Evolutionary conservation across 225 moss, liverwort and hornwort genomes (phyloP).

Genomic region (Polytrichum formosum): DNA sequence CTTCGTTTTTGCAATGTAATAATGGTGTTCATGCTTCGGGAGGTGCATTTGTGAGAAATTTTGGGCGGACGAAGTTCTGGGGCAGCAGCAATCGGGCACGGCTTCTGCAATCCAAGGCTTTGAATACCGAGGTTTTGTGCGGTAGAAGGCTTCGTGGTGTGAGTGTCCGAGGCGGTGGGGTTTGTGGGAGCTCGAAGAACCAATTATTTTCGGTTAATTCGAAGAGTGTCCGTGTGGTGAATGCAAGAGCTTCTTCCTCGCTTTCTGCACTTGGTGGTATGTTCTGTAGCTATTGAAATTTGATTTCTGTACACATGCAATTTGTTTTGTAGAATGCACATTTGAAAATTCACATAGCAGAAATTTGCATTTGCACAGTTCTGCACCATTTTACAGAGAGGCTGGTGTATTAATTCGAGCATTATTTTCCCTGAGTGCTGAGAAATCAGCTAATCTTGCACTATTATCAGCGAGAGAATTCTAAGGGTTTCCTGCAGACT

Average conservation of each 20-base stretch:
- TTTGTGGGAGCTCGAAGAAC: background rate
- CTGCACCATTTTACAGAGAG: no score
- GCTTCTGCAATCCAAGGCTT: slow-evolving; percentile 12
- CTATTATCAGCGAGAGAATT: no score
- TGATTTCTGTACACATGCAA: background rate
- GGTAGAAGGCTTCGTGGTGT: slow-evolving; percentile 1
- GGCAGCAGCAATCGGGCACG: slow-evolving; percentile 20
- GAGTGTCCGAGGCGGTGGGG: slow-evolving; percentile 6
- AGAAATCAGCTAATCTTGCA: no score
- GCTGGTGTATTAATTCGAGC: no score
- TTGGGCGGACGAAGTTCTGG: background rate
- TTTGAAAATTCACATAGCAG: no score
- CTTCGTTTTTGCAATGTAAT: slow-evolving; percentile 7
- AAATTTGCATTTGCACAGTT: no score
- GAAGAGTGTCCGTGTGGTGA: slow-evolving; percentile 7
- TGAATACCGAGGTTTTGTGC: slow-evolving; percentile 8
- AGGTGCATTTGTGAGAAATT: slow-evolving; percentile 10
- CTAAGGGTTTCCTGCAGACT: no score
- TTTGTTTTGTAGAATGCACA: no score
- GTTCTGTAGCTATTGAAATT: background rate
- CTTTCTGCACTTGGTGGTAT: slow-evolving; percentile 21
- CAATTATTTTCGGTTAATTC: slow-evolving; percentile 8
- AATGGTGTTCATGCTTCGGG: slow-evolving; percentile 2
- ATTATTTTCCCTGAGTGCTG: no score
- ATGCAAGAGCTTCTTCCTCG: slow-evolving; percentile 26